Evolutionary conservation across 768 basidiomycete species (phyloP), one percentile per base, ranked within the genome.

Genomic region (Rossbeevera mucosa): DNA sequence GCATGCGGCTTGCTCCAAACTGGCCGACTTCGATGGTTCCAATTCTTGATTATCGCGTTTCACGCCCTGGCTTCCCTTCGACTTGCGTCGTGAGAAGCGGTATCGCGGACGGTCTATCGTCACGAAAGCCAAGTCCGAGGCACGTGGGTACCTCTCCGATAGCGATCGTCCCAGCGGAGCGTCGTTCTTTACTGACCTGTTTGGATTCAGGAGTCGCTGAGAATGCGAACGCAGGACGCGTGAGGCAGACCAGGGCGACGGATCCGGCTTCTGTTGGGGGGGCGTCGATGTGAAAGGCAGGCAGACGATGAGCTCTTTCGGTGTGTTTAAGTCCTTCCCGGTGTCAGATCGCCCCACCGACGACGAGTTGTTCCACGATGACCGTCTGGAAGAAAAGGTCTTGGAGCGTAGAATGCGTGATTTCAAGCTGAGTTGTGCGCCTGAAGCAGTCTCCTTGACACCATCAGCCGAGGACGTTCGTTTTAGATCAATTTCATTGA

Each of bases 161-260:
- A 54, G 59, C n/a, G 65, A 64, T n/a, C 65, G 59, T 31, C 50
- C 58, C 31, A 65, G 46, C 7, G 44, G 13, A 5, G 24, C n/a
- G 3, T 51, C 52, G 33, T 33, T 36, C 47, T 45, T 47, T 2
- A 33, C 16, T 7, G 26, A 9, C 22, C 38, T 21, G 18, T 12
- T 29, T 20, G 52, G 16, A 26, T 33, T 47, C 29, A 20, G 21
- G 18, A 56, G 48, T 36, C 59, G 53, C 28, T 65, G 68, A 4
- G 66, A 65, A 16, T 58, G 57, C 13, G 66, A 64, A 33, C 68
- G 66, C 29, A 64, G 62, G 44, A 66, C 57, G 28, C 56, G 64
- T 8, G 57, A 52, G 16, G 54, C 48, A 26, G 58, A 56, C 56
- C 56, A 51, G 13, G 38, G 20, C 7, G 25, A 21, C 3, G 52